These are phyloP conservation scores for Silene uniflora DNA, from an alignment of 148 eudicot species.

Conservation along the genomic window DNA sequence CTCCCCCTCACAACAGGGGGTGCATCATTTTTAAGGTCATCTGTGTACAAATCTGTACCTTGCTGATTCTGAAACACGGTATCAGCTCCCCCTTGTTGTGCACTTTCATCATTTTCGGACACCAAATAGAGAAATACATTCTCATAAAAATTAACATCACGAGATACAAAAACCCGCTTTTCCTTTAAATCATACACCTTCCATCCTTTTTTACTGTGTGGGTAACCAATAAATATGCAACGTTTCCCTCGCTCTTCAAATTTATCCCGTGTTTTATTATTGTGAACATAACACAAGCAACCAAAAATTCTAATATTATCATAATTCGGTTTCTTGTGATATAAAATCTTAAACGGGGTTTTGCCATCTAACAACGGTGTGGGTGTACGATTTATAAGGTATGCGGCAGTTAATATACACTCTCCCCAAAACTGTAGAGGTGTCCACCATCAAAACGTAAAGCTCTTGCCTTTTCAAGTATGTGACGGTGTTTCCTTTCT, in stretches of 20 bases:
- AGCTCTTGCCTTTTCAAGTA: neutral
- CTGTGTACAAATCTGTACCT: too few species aligned
- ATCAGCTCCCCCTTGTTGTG: too few species aligned
- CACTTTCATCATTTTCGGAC: neutral
- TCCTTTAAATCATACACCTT: neutral
- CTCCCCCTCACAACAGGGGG: too few species aligned
- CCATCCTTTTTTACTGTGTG: conserved; percentile 3
- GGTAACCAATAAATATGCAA: neutral
- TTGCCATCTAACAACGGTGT: conserved; percentile 1
- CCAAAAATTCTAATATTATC: neutral
- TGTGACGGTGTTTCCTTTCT: neutral
- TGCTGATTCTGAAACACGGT: too few species aligned
- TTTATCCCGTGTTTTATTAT: neutral
- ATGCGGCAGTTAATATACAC: neutral
- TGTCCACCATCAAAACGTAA: neutral
- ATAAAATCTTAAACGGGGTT: neutral
- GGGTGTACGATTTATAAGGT: conserved; percentile 11
- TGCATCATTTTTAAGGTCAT: too few species aligned
- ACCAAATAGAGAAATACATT: neutral
- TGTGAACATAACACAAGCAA: neutral
- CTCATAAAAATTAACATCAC: neutral
- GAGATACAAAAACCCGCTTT: neutral
- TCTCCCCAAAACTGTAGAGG: neutral
- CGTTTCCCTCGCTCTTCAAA: conserved; percentile 4
- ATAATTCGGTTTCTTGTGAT: neutral